Percentiles rank a stretch among this genome's conserved stretches.
Evolutionary conservation across 192 early-diverging fungal genomes (phyloP).

Genomic region (Anaeromyces robustus): DNA sequence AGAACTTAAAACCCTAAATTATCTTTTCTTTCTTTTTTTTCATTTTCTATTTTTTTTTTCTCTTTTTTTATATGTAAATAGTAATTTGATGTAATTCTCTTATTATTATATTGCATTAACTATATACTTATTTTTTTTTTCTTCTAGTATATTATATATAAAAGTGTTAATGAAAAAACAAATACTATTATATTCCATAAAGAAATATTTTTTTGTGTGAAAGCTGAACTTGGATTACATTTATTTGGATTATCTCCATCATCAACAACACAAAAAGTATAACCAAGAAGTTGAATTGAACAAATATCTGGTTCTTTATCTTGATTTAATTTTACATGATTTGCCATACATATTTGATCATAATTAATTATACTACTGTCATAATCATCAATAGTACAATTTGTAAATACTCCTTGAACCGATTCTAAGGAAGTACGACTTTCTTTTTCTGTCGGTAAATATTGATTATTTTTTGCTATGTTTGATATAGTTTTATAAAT

Average conservation of each 20-base stretch:
- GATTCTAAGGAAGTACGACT: neutral
- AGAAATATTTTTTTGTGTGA: neutral
- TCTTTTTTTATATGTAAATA: too few species aligned
- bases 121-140: too few species aligned
- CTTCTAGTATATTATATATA: too few species aligned
- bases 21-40: too few species aligned
- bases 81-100: too few species aligned
- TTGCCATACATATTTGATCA: neutral
- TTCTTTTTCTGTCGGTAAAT: neutral
- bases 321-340: neutral
- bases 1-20: too few species aligned
- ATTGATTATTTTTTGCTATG: neutral
- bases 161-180: neutral
- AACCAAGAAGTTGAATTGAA: neutral
- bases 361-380: neutral
- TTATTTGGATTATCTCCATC: neutral
- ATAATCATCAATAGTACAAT: neutral
- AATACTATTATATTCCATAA: neutral
- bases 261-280: neutral
- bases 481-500: neutral
- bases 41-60: too few species aligned
- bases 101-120: too few species aligned
- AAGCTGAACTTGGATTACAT: neutral
- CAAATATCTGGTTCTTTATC: neutral
- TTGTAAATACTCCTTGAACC: neutral